Conservation (phyloP, 2,329 filamentous ascomycete genomes). For the Metarhizium sp. region DNA sequence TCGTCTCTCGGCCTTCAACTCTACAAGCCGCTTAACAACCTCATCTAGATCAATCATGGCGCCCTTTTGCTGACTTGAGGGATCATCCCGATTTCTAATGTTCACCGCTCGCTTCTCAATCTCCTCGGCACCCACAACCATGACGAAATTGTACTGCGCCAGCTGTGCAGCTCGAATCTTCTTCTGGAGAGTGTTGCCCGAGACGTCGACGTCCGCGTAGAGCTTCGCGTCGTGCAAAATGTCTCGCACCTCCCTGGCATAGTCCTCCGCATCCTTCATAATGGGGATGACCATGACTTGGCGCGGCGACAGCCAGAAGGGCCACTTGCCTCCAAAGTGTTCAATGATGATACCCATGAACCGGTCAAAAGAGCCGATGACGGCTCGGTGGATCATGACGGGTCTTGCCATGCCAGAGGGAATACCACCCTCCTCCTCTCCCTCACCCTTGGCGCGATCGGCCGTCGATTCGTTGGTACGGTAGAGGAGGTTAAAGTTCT, state of each 20-base stretch:
- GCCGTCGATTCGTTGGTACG: neutral
- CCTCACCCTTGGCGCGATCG: neutral
- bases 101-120: neutral
- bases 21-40: neutral
- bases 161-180: neutral
- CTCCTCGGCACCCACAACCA: neutral
- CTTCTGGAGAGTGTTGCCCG: neutral
- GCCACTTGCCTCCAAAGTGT: neutral
- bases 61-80: neutral
- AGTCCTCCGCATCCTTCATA: neutral
- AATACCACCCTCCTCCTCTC: neutral
- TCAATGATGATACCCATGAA: neutral
- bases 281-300: slow-evolving; percentile 1
- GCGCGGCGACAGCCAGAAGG: neutral
- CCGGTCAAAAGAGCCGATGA: neutral
- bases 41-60: neutral
- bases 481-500: neutral
- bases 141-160: neutral
- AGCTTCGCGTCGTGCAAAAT: neutral
- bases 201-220: neutral
- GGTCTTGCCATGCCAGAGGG: neutral
- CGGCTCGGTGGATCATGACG: neutral
- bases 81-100: neutral
- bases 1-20: neutral
- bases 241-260: neutral